These are phyloP conservation scores for Eucalyptus polybractea DNA, from an alignment of 345 rosid genomes.

Conservation along the genomic window DNA sequence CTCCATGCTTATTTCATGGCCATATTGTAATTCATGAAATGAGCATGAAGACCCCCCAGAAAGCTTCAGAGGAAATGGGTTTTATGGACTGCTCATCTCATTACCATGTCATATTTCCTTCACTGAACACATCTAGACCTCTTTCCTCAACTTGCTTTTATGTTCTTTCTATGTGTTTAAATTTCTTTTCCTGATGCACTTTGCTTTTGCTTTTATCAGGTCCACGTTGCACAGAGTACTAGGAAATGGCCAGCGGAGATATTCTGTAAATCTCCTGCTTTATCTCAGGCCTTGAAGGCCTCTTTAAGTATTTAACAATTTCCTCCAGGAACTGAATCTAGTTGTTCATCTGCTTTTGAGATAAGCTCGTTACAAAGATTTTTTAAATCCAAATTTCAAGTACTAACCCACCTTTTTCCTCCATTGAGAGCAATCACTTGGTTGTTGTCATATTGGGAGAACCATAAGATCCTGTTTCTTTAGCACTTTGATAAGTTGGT, in stretches of 20 bases:
- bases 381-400: background rate
- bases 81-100: background rate
- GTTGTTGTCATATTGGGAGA: background rate
- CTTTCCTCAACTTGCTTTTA: background rate
- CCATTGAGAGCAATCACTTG: background rate
- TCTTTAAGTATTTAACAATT: background rate
- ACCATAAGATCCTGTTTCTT: background rate
- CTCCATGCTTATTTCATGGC: background rate
- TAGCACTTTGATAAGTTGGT: background rate
- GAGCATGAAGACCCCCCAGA: background rate
- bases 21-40: background rate
- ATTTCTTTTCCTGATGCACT: background rate
- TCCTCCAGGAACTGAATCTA: background rate
- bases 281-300: background rate
- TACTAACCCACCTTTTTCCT: background rate
- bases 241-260: constrained; percentile 68
- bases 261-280: constrained; percentile 44
- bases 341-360: background rate
- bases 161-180: background rate
- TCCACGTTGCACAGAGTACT: constrained; percentile 88
- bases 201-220: constrained; percentile 19
- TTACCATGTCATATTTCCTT: background rate
- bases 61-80: background rate
- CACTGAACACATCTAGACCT: background rate
- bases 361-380: background rate